These are phyloP conservation scores for Beverwykella pulmonaria DNA, from an alignment of 495 filamentous ascomycete species.

Conservation along the genomic window DNA sequence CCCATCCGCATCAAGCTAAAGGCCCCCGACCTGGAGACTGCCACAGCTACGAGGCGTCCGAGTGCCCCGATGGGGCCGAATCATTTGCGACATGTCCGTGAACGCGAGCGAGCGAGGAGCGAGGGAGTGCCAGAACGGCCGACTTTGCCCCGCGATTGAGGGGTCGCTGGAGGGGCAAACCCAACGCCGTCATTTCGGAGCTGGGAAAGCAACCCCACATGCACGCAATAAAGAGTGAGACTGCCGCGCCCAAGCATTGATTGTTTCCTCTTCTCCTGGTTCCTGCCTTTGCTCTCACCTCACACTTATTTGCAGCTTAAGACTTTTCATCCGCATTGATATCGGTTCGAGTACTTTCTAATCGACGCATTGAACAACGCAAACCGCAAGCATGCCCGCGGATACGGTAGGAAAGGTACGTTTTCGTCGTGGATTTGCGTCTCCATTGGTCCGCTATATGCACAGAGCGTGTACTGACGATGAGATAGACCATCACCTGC, in stretches of 20 bases:
- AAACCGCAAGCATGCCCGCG: constrained; percentile 26
- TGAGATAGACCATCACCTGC: constrained; percentile 70
- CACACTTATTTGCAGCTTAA: no score
- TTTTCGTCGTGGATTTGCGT: background rate
- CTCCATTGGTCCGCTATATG: background rate
- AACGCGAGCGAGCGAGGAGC: background rate
- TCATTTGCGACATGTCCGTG: background rate
- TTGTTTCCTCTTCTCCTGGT: background rate
- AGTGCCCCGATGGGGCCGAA: background rate
- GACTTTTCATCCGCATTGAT: no score
- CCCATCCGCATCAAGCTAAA: background rate
- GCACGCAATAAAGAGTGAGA: constrained; percentile 9
- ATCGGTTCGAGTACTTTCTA: no score
- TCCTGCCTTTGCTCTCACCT: background rate
- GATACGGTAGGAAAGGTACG: constrained; percentile 63
- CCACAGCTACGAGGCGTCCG: background rate
- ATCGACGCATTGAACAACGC: no score
- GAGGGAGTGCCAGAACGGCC: background rate
- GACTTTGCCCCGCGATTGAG: constrained; percentile 10
- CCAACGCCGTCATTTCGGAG: constrained; percentile 2
- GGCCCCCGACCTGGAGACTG: background rate
- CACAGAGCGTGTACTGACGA: constrained; percentile 14
- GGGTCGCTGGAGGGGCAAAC: constrained; percentile 9
- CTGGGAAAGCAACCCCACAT: constrained; percentile 18
- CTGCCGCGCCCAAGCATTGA: background rate